phyloP scores from a whole-genome alignment of 2,329 filamentous ascomycete genomes.

The Apiospora koreana region DNA sequence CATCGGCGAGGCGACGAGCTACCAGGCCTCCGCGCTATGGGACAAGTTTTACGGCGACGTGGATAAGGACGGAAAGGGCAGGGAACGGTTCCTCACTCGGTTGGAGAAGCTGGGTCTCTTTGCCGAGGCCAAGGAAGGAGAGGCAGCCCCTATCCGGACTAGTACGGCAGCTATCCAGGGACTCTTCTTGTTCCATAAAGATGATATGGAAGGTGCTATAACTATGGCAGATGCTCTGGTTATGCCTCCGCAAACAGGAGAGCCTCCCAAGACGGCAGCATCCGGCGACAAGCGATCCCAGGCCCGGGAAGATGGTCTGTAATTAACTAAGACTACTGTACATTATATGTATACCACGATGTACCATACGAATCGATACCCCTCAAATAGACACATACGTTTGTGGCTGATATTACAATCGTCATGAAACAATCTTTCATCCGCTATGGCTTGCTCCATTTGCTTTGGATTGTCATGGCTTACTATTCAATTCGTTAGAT shows the following conservation, averaged over 20 bases:
- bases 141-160: slow-evolving; percentile 47
- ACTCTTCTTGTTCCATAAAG: slow-evolving; percentile 93
- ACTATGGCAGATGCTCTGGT: slow-evolving; percentile 71
- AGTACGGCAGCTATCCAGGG: slow-evolving; percentile 94
- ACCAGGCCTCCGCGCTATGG: slow-evolving; percentile 88
- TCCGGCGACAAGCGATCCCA: too few species aligned
- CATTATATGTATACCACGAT: background rate
- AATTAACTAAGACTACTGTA: background rate
- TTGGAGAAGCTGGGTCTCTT: slow-evolving; percentile 73
- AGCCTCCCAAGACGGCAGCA: background rate
- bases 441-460: too few species aligned
- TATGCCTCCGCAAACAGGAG: background rate
- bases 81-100: slow-evolving; percentile 68
- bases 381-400: background rate
- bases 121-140: slow-evolving; percentile 52
- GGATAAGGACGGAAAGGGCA: slow-evolving; percentile 63
- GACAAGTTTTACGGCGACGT: slow-evolving; percentile 90
- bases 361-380: background rate
- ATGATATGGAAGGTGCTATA: slow-evolving; percentile 84
- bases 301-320: too few species aligned
- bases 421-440: too few species aligned
- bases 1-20: slow-evolving; percentile 82
- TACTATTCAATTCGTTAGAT: background rate
- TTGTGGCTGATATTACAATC: too few species aligned
- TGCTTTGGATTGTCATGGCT: too few species aligned